Evolutionary conservation across 2,329 filamentous ascomycete species (phyloP), one percentile per base, ranked within the genome.

Genomic region (Curvularia sp.): DNA sequence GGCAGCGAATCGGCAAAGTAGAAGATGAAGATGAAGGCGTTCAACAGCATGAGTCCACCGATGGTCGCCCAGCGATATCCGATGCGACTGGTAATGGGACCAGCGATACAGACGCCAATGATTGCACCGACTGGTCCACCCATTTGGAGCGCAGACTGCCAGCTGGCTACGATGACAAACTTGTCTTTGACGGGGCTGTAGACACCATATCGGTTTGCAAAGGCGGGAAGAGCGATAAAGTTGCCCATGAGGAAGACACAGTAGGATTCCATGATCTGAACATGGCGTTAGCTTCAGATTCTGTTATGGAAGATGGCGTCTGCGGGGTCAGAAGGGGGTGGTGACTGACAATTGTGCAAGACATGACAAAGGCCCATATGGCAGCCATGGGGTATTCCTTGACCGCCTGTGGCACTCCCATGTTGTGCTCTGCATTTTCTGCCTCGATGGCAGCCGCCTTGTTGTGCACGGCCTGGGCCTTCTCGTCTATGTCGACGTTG

Each of bases 251-350:
- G 76, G 78, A 88, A 88, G 61, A 88, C 83, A 71, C 81, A 81
- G 79, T 86, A 88, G 4, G 85, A 84, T 71, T 88, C 86, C 86
- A 88, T 88, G 65, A 87, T 85, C 85, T 88, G 69, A 47, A 43
- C 0, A 58, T 46, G 9, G 20, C 31, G 42, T 71, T 66, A 70
- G 64, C 52, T 30, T 18, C 6, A 38, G 8, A 15, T 48, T 31
- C 26, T 4, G 12, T 61, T 2, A 31, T 31, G 5, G 63, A 60
- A 46, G 70, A 49, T 26, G n/a, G 12, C 24, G 7, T 18, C 8
- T 60, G 18, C 8, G 20, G 51, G 63, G 64, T 49, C 71, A 51
- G 28, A 33, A 12, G 57, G 35, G 46, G 38, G 28, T 54, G 47
- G 42, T 13, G 55, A 28, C 73, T 71, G 38, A 85, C 83, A 75